Evolutionary conservation across 257 asterid species (phyloP).

Genomic region (Scutellaria galericulata): DNA sequence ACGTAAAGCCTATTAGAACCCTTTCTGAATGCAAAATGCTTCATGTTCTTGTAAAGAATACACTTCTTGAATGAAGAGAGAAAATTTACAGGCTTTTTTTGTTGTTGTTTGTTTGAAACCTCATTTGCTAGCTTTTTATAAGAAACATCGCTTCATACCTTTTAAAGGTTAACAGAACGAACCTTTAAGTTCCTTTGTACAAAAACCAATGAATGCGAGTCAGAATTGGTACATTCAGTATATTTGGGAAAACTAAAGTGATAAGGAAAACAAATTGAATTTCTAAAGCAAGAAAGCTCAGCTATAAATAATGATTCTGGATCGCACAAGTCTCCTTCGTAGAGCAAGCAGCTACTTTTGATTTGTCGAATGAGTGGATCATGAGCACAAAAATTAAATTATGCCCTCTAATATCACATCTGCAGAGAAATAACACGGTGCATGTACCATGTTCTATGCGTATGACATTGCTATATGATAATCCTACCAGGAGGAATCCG

Average conservation of each 20-base stretch:
- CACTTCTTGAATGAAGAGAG: no score
- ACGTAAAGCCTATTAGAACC: not conserved
- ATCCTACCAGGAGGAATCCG: slow-evolving; percentile 56
- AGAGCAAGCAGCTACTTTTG: not conserved
- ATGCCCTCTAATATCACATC: slow-evolving; percentile 5
- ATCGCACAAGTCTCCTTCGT: not conserved
- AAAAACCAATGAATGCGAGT: slow-evolving; percentile 31
- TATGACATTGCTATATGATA: slow-evolving; percentile 36
- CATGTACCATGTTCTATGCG: slow-evolving; percentile 3
- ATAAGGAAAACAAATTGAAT: slow-evolving; percentile 8
- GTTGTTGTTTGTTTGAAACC: not conserved
- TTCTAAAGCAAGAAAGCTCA: slow-evolving; percentile 18
- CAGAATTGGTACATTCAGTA: not conserved
- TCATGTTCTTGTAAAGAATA: not conserved
- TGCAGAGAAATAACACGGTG: slow-evolving; percentile 14
- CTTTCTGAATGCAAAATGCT: not conserved
- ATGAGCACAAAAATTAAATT: slow-evolving; percentile 8
- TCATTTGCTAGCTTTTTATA: not conserved
- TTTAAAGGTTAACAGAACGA: not conserved
- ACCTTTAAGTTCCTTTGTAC: slow-evolving; percentile 30
- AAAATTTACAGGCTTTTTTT: no score
- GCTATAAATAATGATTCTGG: slow-evolving; percentile 10
- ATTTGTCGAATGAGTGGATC: slow-evolving; percentile 5
- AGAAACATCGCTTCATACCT: not conserved
- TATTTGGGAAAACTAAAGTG: slow-evolving; percentile 2